Conservation (phyloP, 108 stramenopile genomes). For the Cyclostephanos tholiformis region DNA sequence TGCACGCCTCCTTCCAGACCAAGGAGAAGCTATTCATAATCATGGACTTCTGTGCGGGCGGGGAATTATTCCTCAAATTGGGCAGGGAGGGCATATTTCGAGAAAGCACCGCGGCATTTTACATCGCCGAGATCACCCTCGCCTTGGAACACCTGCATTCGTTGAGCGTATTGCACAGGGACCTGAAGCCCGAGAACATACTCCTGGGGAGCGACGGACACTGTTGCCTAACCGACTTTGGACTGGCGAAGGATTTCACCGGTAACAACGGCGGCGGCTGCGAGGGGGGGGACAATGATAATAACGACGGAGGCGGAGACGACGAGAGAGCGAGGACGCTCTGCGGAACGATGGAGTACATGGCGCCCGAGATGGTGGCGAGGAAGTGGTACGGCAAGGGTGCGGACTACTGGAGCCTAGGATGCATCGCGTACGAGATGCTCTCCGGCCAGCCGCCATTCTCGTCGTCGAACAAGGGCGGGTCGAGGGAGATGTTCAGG, state of each 20-base stretch:
- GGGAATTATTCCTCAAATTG: conserved; percentile 92
- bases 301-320: conserved; percentile 55
- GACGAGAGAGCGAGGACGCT: conserved; percentile 73
- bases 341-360: conserved; percentile 91
- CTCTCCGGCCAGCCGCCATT: conserved; percentile 94
- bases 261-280: conserved; percentile 53
- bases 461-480: conserved; percentile 64
- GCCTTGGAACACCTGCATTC: conserved; percentile 92
- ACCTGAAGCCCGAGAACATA: conserved; percentile 96
- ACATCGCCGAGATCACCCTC: conserved; percentile 95
- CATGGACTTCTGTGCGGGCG: conserved; percentile 97
- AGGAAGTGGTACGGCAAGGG: conserved; percentile 95
- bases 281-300: conserved; percentile 48
- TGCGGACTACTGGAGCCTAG: conserved; percentile 97
- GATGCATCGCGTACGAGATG: conserved; percentile 97
- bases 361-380: conserved; percentile 95
- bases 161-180: conserved; percentile 93
- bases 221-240: conserved; percentile 96
- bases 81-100: conserved; percentile 84
- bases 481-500: conserved; percentile 91
- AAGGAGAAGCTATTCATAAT: conserved; percentile 93
- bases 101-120: conserved; percentile 89
- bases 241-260: conserved; percentile 91
- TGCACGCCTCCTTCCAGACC: conserved; percentile 98
- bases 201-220: conserved; percentile 90